A percentile compares a stretch with the other conserved stretches of the same genome.
These are phyloP conservation scores for Aegilops sharonensis DNA, from an alignment of 176 grass and related monocot species.

Conservation along the genomic window DNA sequence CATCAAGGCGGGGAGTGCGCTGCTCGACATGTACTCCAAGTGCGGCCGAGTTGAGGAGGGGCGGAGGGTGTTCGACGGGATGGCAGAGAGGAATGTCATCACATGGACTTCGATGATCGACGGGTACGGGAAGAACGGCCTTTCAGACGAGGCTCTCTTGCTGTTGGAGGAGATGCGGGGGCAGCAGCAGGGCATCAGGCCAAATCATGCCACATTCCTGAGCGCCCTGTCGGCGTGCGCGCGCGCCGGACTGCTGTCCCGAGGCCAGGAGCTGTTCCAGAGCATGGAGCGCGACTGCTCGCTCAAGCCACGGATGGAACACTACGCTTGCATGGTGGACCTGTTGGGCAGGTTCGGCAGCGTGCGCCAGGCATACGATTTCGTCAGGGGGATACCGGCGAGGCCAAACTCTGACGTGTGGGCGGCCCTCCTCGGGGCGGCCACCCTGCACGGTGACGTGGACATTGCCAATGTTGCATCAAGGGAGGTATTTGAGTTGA, in stretches of 20 bases:
- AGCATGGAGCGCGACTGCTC: slow-evolving; percentile 69
- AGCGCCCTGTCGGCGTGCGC: slow-evolving; percentile 69
- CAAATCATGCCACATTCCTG: slow-evolving; percentile 78
- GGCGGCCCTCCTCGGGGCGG: slow-evolving; percentile 67
- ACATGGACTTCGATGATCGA: slow-evolving; percentile 95
- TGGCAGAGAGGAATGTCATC: slow-evolving; percentile 63
- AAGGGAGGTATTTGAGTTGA: slow-evolving; percentile 66
- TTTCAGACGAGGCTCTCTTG: slow-evolving; percentile 50
- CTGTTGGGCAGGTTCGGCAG: slow-evolving; percentile 66
- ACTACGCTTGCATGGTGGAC: slow-evolving; percentile 93
- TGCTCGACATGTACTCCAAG: slow-evolving; percentile 87
- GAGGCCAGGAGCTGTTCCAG: slow-evolving; percentile 63
- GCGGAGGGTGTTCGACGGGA: slow-evolving; percentile 52
- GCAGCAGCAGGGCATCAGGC: slow-evolving; percentile 20
- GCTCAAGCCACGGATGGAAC: slow-evolving; percentile 72
- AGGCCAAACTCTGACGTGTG: slow-evolving; percentile 77
- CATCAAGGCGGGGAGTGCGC: slow-evolving; percentile 67
- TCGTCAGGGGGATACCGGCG: slow-evolving; percentile 52
- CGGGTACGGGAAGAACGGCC: slow-evolving; percentile 82
- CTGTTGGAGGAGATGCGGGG: slow-evolving; percentile 56
- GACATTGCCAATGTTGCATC: slow-evolving; percentile 59
- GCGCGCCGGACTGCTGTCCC: slow-evolving; percentile 58
- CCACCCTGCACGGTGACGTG: slow-evolving; percentile 65
- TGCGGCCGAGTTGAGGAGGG: slow-evolving; percentile 66
- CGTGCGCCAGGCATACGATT: slow-evolving; percentile 49